Evolutionary conservation across 768 basidiomycete genomes (phyloP), one percentile per base, ranked within the genome.

Genomic region (Antrodiella citrinella): DNA sequence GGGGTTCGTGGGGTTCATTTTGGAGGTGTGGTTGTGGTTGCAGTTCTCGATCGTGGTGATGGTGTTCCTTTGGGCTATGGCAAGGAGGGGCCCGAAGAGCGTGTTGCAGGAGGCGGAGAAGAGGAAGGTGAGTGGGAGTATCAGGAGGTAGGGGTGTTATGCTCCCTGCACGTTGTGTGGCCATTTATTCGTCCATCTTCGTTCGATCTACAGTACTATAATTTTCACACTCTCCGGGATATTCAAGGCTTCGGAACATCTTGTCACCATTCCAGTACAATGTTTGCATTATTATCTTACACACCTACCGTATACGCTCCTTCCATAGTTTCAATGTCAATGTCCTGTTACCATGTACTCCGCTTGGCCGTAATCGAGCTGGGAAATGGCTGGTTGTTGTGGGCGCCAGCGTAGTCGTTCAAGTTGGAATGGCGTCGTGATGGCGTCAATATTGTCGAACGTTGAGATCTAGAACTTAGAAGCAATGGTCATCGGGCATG

Each of bases 21-120:
- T 91, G 45, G 85, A 89, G 67, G 62, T 86, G 19, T 91, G 90
- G 90, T 65, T 91, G 54, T 89, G 88, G 86, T 63, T 90, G 52
- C 90, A 92, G 65, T 90, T 91, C 60, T 70, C 64, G 5, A 72
- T 90, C 53, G 80, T 92, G 54, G 73, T 91, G 25, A 49, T 82
- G 39, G 81, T 90, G 47, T 91, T 91, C 64, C 63, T 92, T 48
- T 89, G 80, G 75, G 78, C 85, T 26, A 86, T 90, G 82, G 86
- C 86, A 51, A 80, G 72, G 65, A 73, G 78, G 18, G 88, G 90
- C 2, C 88, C 88, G 4, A 82, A 81, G 67, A 74, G 75, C 48
- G 78, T 91, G 24, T 57, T 89, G 51, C 70, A 69, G 30, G 75
- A 80, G 50, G 69, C 70, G 4, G 66, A 70, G 44, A 56, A 60